A percentile compares a stretch with the other conserved stretches of the same genome.
Evolutionary conservation across 345 rosid species (phyloP).

Genomic region (Corymbia maculata): DNA sequence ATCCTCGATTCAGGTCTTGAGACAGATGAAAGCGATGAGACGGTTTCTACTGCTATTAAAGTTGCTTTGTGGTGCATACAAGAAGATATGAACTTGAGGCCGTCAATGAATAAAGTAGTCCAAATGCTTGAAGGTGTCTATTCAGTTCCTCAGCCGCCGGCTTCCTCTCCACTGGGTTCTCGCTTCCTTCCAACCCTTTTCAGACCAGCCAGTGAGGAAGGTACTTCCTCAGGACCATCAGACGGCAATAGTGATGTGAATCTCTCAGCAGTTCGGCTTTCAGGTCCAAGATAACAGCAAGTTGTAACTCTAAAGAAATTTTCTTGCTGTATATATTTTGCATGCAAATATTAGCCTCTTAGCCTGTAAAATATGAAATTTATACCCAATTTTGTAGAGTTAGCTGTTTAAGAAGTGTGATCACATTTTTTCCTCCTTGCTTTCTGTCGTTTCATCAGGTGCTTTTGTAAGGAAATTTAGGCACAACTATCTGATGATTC

Average conservation of each 20-base stretch:
- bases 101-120: conserved; percentile 77
- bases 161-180: conserved; percentile 48
- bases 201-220: conserved; percentile 45
- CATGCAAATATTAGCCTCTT: neutral
- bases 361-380: neutral
- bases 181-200: conserved; percentile 41
- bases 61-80: conserved; percentile 94
- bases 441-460: neutral
- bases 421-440: neutral
- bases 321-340: neutral
- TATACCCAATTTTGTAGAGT: neutral
- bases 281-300: conserved; percentile 75
- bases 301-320: neutral
- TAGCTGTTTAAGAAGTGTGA: neutral
- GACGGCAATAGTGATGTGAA: conserved; percentile 59
- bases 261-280: conserved; percentile 72
- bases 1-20: conserved; percentile 53
- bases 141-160: conserved; percentile 52
- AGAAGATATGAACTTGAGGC: conserved; percentile 76
- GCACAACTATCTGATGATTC: neutral
- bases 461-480: neutral
- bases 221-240: conserved; percentile 68
- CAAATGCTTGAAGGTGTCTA: conserved; percentile 94
- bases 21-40: conserved; percentile 29
- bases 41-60: conserved; percentile 42